These are phyloP conservation scores for Eustoma russellianum DNA, from an alignment of 257 asterid species.

Conservation along the genomic window DNA sequence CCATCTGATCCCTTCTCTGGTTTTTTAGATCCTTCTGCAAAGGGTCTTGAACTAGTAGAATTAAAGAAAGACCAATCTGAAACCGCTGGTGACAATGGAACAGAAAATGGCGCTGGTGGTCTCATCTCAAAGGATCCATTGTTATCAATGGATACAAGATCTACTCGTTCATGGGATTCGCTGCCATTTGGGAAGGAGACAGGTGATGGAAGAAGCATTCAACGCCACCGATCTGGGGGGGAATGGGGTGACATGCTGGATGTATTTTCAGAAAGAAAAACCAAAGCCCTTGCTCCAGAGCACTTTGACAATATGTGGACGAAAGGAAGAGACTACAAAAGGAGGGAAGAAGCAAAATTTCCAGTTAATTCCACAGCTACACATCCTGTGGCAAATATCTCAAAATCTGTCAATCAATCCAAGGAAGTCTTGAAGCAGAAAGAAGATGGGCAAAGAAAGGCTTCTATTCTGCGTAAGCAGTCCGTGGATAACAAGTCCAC, in stretches of 20 bases:
- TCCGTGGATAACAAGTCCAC: conserved; percentile 9
- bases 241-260: conserved; percentile 86
- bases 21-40: conserved; percentile 59
- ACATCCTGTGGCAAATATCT: conserved; percentile 32
- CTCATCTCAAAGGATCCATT: conserved; percentile 72
- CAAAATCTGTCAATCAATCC: conserved; percentile 38
- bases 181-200: conserved; percentile 37
- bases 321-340: conserved; percentile 74
- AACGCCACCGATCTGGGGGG: conserved; percentile 52
- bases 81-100: conserved; percentile 22
- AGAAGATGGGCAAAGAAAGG: conserved; percentile 20
- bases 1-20: conserved; percentile 46
- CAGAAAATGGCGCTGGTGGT: conserved; percentile 23
- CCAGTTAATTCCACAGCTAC: conserved; percentile 23
- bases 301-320: conserved; percentile 97
- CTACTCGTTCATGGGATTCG: conserved; percentile 76
- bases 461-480: conserved; percentile 11
- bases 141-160: conserved; percentile 61
- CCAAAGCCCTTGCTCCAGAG: conserved; percentile 79
- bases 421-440: conserved; percentile 29
- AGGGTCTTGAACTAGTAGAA: conserved; percentile 89
- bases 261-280: conserved; percentile 63
- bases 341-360: conserved; percentile 36
- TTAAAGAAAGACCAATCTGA: conserved; percentile 57
- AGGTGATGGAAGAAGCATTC: conserved; percentile 47